A percentile compares a stretch with the other conserved stretches of the same genome.
Evolutionary conservation across 768 basidiomycete species (phyloP).

Genomic region (Holtermanniella nyarrowii): DNA sequence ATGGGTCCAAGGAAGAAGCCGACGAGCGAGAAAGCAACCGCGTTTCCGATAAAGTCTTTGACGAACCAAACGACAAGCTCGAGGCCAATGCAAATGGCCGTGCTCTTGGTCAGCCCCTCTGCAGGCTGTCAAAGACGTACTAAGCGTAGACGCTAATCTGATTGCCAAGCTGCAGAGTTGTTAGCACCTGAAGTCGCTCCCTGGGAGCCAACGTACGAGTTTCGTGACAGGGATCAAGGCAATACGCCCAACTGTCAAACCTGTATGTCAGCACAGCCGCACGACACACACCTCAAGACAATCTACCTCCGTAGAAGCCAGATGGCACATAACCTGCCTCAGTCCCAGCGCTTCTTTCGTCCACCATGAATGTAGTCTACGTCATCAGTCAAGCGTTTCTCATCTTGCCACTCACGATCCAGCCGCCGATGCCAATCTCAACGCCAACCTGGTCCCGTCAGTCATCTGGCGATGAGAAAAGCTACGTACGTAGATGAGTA

Average conservation of each 20-base stretch:
- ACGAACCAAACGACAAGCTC: conserved; percentile 62
- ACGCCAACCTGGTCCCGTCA: conserved; percentile 28
- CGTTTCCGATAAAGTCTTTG: conserved; percentile 55
- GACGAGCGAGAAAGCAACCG: conserved; percentile 54
- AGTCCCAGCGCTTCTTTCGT: conserved; percentile 23
- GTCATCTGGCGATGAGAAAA: not conserved
- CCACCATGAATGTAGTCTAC: conserved; percentile 27
- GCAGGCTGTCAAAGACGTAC: conserved; percentile 9
- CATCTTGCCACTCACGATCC: conserved; percentile 24
- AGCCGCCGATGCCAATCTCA: conserved; percentile 41
- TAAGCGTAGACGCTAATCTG: conserved; percentile 41
- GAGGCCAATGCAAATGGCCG: conserved; percentile 42
- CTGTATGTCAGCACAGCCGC: conserved; percentile 5
- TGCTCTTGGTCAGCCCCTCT: conserved; percentile 8
- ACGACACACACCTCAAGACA: not conserved
- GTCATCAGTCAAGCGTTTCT: conserved; percentile 6
- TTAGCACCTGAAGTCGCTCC: conserved; percentile 15
- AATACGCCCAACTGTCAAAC: conserved; percentile 49
- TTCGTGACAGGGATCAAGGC: conserved; percentile 48
- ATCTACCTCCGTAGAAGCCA: conserved; percentile 39
- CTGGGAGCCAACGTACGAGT: not conserved
- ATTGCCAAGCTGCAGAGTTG: conserved; percentile 42
- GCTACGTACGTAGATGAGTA: conserved; percentile 38
- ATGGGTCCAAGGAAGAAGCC: conserved; percentile 66
- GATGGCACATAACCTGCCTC: conserved; percentile 38